phyloP scores from a whole-genome alignment of 805 yeast species.

The Candida argentea region DNA sequence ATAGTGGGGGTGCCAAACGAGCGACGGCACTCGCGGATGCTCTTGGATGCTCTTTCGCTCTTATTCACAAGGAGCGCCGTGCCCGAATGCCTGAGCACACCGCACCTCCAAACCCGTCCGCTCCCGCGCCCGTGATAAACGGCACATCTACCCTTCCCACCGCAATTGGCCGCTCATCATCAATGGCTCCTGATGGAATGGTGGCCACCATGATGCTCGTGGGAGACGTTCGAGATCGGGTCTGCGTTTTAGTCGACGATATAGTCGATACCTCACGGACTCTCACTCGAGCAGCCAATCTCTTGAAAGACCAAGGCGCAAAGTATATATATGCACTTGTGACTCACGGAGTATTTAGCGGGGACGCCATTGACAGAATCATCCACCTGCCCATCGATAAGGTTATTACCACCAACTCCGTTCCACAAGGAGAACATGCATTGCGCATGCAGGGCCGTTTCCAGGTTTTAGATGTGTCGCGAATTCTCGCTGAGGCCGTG shows the following conservation, averaged over 20 bases:
- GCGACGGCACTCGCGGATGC: constrained; percentile 93
- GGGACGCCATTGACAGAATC: constrained; percentile 76
- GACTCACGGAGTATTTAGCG: constrained; percentile 89
- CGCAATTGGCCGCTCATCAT: constrained; percentile 3
- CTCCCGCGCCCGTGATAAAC: constrained; percentile 6
- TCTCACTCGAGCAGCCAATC: constrained; percentile 81
- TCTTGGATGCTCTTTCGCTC: constrained; percentile 79
- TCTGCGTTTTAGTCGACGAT: constrained; percentile 89
- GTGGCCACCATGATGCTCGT: constrained; percentile 90
- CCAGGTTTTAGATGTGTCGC: constrained; percentile 79
- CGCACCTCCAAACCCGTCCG: constrained; percentile 16
- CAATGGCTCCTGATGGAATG: constrained; percentile 12
- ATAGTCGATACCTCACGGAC: constrained; percentile 90
- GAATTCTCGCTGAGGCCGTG: constrained; percentile 88
- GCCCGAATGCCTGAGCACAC: constrained; percentile 29
- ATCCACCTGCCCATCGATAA: constrained; percentile 65
- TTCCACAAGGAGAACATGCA: constrained; percentile 65
- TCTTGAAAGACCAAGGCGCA: constrained; percentile 91
- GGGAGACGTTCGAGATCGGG: constrained; percentile 82
- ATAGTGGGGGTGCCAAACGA: constrained; percentile 98
- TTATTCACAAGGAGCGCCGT: constrained; percentile 89
- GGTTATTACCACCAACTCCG: constrained; percentile 80
- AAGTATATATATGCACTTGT: constrained; percentile 74
- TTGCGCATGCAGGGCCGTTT: constrained; percentile 46
- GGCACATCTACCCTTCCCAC: constrained; percentile 3